Evolutionary conservation across 768 basidiomycete genomes (phyloP).

Genomic region (Agaricus sinodeliciosus): DNA sequence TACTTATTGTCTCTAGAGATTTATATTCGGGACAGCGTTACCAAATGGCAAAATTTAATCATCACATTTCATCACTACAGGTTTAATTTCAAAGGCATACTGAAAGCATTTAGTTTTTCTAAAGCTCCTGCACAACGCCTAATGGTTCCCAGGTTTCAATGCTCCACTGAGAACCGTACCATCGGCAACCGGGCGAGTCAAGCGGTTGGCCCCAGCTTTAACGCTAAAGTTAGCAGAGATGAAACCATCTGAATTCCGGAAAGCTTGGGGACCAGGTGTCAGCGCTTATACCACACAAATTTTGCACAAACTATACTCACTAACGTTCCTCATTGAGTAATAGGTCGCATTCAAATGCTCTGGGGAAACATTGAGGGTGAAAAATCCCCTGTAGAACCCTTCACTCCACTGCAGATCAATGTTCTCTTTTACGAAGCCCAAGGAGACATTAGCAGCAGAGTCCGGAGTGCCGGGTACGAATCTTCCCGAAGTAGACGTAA

Average conservation of each 20-base stretch:
- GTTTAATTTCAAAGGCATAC: no score
- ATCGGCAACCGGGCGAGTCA: constrained; percentile 42
- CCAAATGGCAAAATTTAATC: no score
- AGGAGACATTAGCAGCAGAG: constrained; percentile 30
- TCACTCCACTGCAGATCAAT: constrained; percentile 55
- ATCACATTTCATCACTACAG: no score
- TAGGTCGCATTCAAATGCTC: constrained; percentile 43
- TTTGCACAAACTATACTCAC: constrained; percentile 21
- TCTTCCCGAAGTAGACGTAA: constrained; percentile 37
- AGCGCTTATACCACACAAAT: neutral
- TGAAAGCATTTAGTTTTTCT: no score
- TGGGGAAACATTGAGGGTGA: constrained; percentile 42
- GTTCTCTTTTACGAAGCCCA: constrained; percentile 31
- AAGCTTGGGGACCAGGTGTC: constrained; percentile 19
- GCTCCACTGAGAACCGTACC: constrained; percentile 39
- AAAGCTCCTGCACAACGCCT: no score
- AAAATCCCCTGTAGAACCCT: constrained; percentile 53
- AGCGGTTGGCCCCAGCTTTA: constrained; percentile 36
- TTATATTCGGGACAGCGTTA: no score
- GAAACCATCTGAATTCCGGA: constrained; percentile 38
- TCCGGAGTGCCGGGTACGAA: constrained; percentile 37
- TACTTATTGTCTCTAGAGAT: no score
- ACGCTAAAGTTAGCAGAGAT: constrained; percentile 36
- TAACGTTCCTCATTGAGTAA: constrained; percentile 45
- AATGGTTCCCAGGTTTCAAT: constrained; percentile 19